A percentile compares a stretch with the other conserved stretches of the same genome.
Conservation (phyloP, 2,329 filamentous ascomycete genomes). For the Lachnellula hyalina region DNA sequence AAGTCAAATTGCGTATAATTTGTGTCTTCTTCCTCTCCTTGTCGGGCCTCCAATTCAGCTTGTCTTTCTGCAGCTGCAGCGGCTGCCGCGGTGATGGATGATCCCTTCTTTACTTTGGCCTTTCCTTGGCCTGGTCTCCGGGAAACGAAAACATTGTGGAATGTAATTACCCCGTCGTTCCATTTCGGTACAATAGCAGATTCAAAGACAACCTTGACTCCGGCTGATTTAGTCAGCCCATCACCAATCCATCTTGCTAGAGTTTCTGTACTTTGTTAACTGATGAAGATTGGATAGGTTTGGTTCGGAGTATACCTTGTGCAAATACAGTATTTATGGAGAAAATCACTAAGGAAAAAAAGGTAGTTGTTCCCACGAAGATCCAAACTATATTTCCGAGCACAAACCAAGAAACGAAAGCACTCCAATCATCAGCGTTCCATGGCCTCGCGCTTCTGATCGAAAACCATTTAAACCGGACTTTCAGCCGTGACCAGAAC, state of each 20-base stretch:
- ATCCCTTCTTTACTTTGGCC: slow-evolving; percentile 87
- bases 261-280: slow-evolving; percentile 57
- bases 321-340: slow-evolving; percentile 95
- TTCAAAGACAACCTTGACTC: slow-evolving; percentile 91
- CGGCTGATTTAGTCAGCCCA: slow-evolving; percentile 89
- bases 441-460: slow-evolving; percentile 91
- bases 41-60: slow-evolving; percentile 40
- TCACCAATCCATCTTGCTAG: slow-evolving; percentile 90
- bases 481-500: slow-evolving; percentile 83
- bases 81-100: slow-evolving; percentile 75
- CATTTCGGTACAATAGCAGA: slow-evolving; percentile 96
- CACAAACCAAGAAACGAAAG: slow-evolving; percentile 92
- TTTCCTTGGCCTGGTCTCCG: slow-evolving; percentile 76
- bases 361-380: slow-evolving; percentile 93
- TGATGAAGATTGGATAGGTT: slow-evolving; percentile 8
- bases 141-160: slow-evolving; percentile 95
- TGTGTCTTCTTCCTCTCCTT: slow-evolving; percentile 57
- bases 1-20: slow-evolving; percentile 98
- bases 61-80: slow-evolving; percentile 70
- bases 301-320: slow-evolving; percentile 57
- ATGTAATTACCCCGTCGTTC: slow-evolving; percentile 91
- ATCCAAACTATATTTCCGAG: slow-evolving; percentile 93
- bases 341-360: slow-evolving; percentile 86
- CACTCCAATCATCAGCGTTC: slow-evolving; percentile 94
- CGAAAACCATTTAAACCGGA: slow-evolving; percentile 96